phyloP scores from a whole-genome alignment of 2,329 filamentous ascomycete genomes.

The Ophiobolus disseminans region DNA sequence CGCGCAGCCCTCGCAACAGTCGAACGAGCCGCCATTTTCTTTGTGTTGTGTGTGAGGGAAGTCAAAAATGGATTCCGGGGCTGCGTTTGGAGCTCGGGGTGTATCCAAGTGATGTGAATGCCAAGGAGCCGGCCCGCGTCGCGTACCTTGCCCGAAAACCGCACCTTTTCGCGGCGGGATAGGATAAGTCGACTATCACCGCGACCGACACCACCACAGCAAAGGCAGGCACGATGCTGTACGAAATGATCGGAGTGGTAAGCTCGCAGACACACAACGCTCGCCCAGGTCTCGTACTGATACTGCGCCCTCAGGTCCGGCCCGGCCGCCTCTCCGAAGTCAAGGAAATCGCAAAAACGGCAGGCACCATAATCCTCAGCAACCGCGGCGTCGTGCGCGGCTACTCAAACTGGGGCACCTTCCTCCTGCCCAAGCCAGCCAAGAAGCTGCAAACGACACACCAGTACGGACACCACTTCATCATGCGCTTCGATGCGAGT shows the following conservation, averaged over 20 bases:
- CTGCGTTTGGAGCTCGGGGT: conserved; percentile 7
- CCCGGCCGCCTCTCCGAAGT: conserved; percentile 89
- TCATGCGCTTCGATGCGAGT: conserved; percentile 92
- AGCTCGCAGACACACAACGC: conserved; percentile 44
- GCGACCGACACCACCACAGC: background rate
- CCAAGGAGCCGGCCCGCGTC: conserved; percentile 14
- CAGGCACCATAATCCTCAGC: conserved; percentile 81
- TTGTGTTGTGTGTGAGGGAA: conserved; percentile 9
- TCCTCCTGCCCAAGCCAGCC: conserved; percentile 80
- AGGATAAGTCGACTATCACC: too few species aligned
- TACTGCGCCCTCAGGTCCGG: conserved; percentile 71
- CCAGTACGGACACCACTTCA: conserved; percentile 91
- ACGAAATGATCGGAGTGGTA: conserved; percentile 96
- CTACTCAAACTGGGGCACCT: conserved; percentile 94
- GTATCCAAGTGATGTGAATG: conserved; percentile 10
- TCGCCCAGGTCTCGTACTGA: background rate
- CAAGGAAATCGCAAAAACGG: conserved; percentile 90
- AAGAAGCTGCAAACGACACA: conserved; percentile 84
- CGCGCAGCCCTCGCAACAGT: conserved; percentile 43
- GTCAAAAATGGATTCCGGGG: conserved; percentile 9
- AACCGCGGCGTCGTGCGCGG: conserved; percentile 89
- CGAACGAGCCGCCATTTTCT: conserved; percentile 45
- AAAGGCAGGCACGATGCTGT: conserved; percentile 71
- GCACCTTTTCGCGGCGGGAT: conserved; percentile 30
- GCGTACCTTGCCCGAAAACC: conserved; percentile 27